Conservation (phyloP, 2,329 filamentous ascomycete genomes). For the Nannizziopsis barbatae region DNA sequence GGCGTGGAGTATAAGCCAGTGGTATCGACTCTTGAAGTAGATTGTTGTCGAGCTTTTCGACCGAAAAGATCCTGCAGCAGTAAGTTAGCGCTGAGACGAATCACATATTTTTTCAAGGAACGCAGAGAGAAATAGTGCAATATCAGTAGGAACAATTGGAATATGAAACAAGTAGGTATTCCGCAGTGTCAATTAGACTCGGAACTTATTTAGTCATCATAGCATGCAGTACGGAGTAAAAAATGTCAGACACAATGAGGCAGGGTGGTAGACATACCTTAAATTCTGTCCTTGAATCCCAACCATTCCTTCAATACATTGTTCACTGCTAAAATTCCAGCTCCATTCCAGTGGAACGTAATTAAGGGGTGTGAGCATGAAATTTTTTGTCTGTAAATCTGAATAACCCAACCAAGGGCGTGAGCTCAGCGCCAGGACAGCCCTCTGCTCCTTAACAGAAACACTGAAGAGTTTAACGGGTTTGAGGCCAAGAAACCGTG, state of each 20-base stretch:
- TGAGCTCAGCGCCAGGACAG: constrained; percentile 80
- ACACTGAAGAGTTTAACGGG: constrained; percentile 83
- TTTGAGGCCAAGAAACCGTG: constrained; percentile 86
- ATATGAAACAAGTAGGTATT: constrained; percentile 33
- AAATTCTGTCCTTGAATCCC: constrained; percentile 82
- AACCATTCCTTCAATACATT: constrained; percentile 87
- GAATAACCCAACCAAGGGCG: constrained; percentile 94
- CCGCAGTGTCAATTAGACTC: constrained; percentile 34
- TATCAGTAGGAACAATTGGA: constrained; percentile 98
- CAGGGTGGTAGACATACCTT: constrained; percentile 47
- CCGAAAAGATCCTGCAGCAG: constrained; percentile 63
- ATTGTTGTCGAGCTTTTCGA: constrained; percentile 75
- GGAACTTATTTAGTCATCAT: constrained; percentile 53
- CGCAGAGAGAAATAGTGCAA: not conserved
- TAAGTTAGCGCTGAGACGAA: not conserved
- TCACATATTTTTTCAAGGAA: too few relatives aligned
- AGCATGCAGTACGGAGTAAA: constrained; percentile 13
- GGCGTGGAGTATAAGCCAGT: constrained; percentile 79
- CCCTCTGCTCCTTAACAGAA: constrained; percentile 71
- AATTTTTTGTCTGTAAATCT: constrained; percentile 72
- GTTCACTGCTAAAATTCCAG: constrained; percentile 93
- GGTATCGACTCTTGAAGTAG: constrained; percentile 77
- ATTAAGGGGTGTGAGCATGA: constrained; percentile 83
- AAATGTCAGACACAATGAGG: constrained; percentile 12
- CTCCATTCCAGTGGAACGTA: constrained; percentile 84